Evolutionary conservation across 2,329 filamentous ascomycete genomes (phyloP), one percentile per base, ranked within the genome.

Genomic region (Didymella keratinophila): DNA sequence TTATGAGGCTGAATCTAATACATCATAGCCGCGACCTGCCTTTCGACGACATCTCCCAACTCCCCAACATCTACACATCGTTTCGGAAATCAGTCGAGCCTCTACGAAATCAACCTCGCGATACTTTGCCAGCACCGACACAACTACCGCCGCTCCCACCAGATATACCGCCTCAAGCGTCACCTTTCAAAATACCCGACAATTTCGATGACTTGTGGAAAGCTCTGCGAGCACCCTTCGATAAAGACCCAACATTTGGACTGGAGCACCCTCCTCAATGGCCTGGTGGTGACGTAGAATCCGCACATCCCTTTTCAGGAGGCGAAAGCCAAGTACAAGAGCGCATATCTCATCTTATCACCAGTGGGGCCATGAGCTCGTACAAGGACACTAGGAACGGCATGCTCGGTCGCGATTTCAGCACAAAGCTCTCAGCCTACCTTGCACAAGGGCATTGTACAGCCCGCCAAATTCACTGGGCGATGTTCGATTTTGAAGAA

Each of bases 361-460:
- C 79, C 9, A 84, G 82, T 1, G 88, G 88, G 1, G 78, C 82
- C 7, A 86, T 89, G 76, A 84, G 80, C 0, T 76, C 78, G 1
- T 94, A 93, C 74, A 89, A 91, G 69, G 81, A 85, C 18, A 90
- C 88, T 0, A 84, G 90, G 2, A 92, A 93, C 58, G 89, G 88
- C 0, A 80, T 93, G 1, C 73, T 93, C 0, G 90, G 90, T 1
- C 71, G 80, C 1, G 88, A 92, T 63, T 92, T 88, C 69, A 90
- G 87, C 67, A 92, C 90, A 3, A 93, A 93, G 60, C 79, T 94
- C 0, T 92, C 90, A 0, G 88, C 86, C 0, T 94, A 87, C 71
- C 81, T 94, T 0, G 84, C 90, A 0, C 82, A 91, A 12, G 91
- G 91, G 3, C 89, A 86, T 66, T 80, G 93, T 42, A 90, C 90